A percentile compares a stretch with the other conserved stretches of the same genome.
Evolutionary conservation across 129 eudicot species (phyloP).

Genomic region (Gnaphalium uliginosum): DNA sequence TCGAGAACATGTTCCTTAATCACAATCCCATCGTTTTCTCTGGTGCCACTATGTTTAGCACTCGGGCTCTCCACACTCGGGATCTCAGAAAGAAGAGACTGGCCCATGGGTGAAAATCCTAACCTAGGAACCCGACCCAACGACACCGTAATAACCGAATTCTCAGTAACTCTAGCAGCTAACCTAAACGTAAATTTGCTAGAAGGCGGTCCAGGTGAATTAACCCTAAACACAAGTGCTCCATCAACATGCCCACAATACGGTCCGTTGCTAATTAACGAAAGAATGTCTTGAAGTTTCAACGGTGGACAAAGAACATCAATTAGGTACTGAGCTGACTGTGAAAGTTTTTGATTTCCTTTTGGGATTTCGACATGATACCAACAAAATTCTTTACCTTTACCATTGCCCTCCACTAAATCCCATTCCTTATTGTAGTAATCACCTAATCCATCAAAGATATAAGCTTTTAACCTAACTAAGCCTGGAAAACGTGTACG

Average conservation of each 20-base stretch:
- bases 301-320: conserved; percentile 92
- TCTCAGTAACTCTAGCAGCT: conserved; percentile 91
- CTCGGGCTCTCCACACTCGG: conserved; percentile 46
- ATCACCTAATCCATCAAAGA: conserved; percentile 91
- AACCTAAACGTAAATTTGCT: conserved; percentile 80
- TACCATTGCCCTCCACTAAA: conserved; percentile 62
- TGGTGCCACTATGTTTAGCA: conserved; percentile 34
- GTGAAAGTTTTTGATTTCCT: conserved; percentile 80
- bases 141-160: conserved; percentile 52
- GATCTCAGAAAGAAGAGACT: conserved; percentile 38
- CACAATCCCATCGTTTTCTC: conserved; percentile 56
- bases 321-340: conserved; percentile 84
- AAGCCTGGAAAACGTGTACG: conserved; percentile 53
- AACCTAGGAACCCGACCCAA: conserved; percentile 42
- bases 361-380: conserved; percentile 93
- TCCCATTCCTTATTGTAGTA: conserved; percentile 94
- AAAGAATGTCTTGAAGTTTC: conserved; percentile 88
- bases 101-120: conserved; percentile 40
- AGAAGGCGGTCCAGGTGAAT: conserved; percentile 90
- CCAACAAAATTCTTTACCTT: conserved; percentile 92
- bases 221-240: conserved; percentile 90
- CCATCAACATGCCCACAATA: conserved; percentile 96
- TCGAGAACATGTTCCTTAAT: conserved; percentile 93
- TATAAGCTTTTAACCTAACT: conserved; percentile 72
- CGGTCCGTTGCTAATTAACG: conserved; percentile 87